A percentile compares a stretch with the other conserved stretches of the same genome.
Evolutionary conservation across 2,329 filamentous ascomycete genomes (phyloP).

Genomic region (Domatiomyces catenatus): DNA sequence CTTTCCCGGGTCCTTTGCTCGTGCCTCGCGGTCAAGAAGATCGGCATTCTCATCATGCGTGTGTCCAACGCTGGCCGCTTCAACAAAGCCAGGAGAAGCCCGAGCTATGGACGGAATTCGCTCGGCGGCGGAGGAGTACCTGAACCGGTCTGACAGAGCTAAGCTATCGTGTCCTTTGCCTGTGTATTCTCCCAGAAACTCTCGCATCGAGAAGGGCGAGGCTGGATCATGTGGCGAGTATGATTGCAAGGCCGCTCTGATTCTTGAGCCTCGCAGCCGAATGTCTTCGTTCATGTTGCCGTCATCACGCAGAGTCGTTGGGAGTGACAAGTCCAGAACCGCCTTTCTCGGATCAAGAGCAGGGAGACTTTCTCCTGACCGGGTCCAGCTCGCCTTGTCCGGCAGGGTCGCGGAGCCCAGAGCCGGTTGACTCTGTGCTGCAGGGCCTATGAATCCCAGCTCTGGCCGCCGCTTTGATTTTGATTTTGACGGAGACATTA

Average conservation of each 20-base stretch:
- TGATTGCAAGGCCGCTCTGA: slow-evolving; percentile 36
- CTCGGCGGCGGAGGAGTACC: slow-evolving; percentile 12
- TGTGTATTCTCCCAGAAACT: slow-evolving; percentile 38
- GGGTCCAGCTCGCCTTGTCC: not conserved
- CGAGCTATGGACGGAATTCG: slow-evolving; percentile 21
- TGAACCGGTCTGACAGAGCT: slow-evolving; percentile 14
- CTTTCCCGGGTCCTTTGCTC: slow-evolving; percentile 27
- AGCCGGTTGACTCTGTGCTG: not conserved
- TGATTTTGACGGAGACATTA: slow-evolving; percentile 33
- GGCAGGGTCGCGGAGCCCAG: not conserved
- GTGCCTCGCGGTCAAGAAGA: slow-evolving; percentile 26
- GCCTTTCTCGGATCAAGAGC: not conserved
- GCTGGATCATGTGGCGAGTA: slow-evolving; percentile 29
- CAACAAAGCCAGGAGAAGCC: slow-evolving; percentile 19
- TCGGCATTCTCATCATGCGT: slow-evolving; percentile 14
- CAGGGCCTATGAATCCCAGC: not conserved
- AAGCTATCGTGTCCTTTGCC: slow-evolving; percentile 19
- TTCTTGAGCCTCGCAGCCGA: slow-evolving; percentile 34
- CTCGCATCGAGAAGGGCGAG: slow-evolving; percentile 38
- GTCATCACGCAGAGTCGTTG: slow-evolving; percentile 2
- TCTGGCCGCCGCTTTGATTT: not conserved
- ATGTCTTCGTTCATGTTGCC: slow-evolving; percentile 11
- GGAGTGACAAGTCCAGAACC: not conserved
- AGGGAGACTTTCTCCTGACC: not conserved
- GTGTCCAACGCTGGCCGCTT: slow-evolving; percentile 19